Conservation (phyloP, 2,329 filamentous ascomycete genomes). For the Xylariaceae sp. region DNA sequence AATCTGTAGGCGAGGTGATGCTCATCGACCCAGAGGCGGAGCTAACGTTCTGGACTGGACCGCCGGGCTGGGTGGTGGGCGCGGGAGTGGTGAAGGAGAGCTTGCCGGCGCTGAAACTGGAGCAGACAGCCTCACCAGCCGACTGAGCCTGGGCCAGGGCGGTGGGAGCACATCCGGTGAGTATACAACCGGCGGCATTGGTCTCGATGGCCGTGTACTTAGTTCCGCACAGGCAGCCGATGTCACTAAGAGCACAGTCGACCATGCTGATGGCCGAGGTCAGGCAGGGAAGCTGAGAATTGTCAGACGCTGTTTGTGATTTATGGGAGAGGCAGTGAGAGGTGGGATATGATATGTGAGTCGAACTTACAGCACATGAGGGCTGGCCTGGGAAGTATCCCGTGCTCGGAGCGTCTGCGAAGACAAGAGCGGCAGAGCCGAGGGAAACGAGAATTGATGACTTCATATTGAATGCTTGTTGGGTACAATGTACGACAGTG, state of each 20-base stretch:
- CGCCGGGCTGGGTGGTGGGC: not conserved
- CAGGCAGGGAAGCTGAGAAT: conserved; percentile 44
- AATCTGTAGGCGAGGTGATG: conserved; percentile 5
- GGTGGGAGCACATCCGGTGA: conserved; percentile 28
- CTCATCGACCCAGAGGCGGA: conserved; percentile 2
- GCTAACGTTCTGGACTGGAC: conserved; percentile 2
- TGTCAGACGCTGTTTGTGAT: not conserved
- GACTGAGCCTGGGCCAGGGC: conserved; percentile 30
- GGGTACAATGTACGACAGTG: too few species aligned
- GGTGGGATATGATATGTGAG: not conserved
- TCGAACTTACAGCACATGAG: conserved; percentile 35
- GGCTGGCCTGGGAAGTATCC: conserved; percentile 35
- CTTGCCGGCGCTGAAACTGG: conserved; percentile 26
- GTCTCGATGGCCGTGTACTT: conserved; percentile 31
- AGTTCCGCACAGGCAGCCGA: conserved; percentile 49
- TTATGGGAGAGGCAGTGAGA: not conserved
- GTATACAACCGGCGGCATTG: conserved; percentile 11
- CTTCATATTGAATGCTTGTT: conserved; percentile 27
- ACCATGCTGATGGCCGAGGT: conserved; percentile 43
- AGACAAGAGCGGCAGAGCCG: conserved; percentile 23
- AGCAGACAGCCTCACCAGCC: conserved; percentile 31
- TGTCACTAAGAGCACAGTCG: conserved; percentile 46
- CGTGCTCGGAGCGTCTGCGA: conserved; percentile 29
- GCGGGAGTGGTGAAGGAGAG: conserved; percentile 11
- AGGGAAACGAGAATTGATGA: conserved; percentile 20